Evolutionary conservation across 306 rosid genomes (phyloP).

Genomic region (Vicia villosa): DNA sequence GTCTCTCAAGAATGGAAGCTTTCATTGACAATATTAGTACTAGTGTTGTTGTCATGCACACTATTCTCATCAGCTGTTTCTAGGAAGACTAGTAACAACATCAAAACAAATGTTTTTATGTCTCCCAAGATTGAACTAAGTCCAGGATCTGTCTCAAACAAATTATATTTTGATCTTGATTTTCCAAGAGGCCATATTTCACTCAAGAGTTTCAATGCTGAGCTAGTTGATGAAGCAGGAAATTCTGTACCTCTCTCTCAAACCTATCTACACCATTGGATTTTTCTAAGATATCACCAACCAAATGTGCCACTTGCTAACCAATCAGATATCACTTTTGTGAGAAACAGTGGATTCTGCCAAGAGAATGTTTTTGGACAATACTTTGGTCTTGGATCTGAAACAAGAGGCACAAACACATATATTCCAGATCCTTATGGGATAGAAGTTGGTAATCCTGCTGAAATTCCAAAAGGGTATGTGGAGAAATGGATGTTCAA

Average conservation of each 20-base stretch:
- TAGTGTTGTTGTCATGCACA: neutral
- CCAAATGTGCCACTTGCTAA: slow-evolving; percentile 11
- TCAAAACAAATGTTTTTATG: slow-evolving; percentile 46
- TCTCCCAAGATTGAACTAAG: slow-evolving; percentile 60
- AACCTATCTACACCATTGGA: slow-evolving; percentile 79
- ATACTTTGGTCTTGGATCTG: slow-evolving; percentile 70
- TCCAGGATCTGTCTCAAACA: slow-evolving; percentile 65
- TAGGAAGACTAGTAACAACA: slow-evolving; percentile 2
- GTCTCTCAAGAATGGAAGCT: neutral
- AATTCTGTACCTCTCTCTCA: slow-evolving; percentile 55
- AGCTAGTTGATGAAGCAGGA: slow-evolving; percentile 64
- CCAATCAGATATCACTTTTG: neutral
- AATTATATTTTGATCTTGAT: slow-evolving; percentile 39
- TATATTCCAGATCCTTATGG: slow-evolving; percentile 66
- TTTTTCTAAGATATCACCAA: slow-evolving; percentile 25
- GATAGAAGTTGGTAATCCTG: slow-evolving; percentile 60
- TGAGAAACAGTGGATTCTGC: slow-evolving; percentile 62
- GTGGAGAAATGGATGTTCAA: slow-evolving; percentile 68
- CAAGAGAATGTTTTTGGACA: slow-evolving; percentile 39
- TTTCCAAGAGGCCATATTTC: slow-evolving; percentile 79
- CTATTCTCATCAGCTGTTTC: neutral
- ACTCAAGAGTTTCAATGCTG: slow-evolving; percentile 66
- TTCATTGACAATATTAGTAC: neutral
- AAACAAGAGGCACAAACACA: slow-evolving; percentile 51
- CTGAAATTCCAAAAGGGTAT: slow-evolving; percentile 51